phyloP scores from a whole-genome alignment of 345 rosid species.

The Rhodomyrtus tomentosa region DNA sequence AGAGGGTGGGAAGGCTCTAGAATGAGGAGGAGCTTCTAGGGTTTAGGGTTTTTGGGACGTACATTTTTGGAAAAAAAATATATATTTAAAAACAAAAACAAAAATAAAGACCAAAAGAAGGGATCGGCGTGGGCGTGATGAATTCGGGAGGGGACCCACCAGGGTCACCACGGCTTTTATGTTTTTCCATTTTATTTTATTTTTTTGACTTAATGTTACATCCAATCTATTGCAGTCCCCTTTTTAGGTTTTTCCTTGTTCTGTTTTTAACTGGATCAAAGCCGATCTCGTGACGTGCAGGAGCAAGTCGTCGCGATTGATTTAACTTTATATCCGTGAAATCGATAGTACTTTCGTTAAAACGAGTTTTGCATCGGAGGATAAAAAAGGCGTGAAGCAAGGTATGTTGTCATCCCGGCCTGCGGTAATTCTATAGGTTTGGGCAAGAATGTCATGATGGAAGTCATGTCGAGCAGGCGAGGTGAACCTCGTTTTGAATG shows the following conservation, averaged over 20 bases:
- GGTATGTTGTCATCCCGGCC: neutral
- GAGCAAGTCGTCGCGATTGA: neutral
- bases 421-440: neutral
- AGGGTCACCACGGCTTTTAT: neutral
- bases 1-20: slow-evolving; percentile 42
- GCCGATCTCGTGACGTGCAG: neutral
- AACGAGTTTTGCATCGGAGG: neutral
- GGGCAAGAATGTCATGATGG: neutral
- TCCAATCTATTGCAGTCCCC: neutral
- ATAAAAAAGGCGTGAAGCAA: neutral
- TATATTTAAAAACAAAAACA: neutral
- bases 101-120: neutral
- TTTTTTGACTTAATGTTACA: neutral
- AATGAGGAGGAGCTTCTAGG: slow-evolving; percentile 23
- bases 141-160: too few relatives aligned
- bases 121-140: neutral
- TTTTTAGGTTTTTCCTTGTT: neutral
- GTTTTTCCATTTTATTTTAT: too few relatives aligned
- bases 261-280: neutral
- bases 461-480: neutral
- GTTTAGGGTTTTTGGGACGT: slow-evolving; percentile 45
- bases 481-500: neutral
- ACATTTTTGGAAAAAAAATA: neutral
- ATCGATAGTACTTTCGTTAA: neutral
- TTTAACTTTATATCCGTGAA: neutral